Percentiles rank a stretch among this genome's conserved stretches.
phyloP scores from a whole-genome alignment of 192 early-diverging fungal species.

The Mortierella claussenii region DNA sequence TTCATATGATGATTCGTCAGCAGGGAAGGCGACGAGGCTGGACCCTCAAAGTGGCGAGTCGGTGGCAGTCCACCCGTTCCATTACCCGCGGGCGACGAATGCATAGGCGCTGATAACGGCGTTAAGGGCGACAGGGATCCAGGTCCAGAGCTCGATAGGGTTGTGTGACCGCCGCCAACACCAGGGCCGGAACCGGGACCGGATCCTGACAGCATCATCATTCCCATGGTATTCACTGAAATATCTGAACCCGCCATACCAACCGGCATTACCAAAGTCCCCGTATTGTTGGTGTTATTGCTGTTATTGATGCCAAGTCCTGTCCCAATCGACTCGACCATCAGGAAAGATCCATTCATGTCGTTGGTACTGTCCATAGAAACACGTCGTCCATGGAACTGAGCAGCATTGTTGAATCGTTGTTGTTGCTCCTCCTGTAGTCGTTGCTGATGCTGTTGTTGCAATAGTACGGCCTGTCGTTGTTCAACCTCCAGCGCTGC shows the following conservation, averaged over 20 bases:
- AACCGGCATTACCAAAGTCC: not conserved
- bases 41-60: constrained; percentile 4
- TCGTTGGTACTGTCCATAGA: constrained; percentile 42
- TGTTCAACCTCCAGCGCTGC: constrained; percentile 42
- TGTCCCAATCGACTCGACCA: too few species aligned
- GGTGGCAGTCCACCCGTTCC: not conserved
- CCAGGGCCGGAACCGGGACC: not conserved
- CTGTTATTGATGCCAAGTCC: not conserved
- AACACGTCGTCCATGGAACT: constrained; percentile 24
- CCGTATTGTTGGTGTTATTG: not conserved
- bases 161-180: too few species aligned
- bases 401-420: constrained; percentile 12
- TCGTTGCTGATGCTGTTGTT: constrained; percentile 25
- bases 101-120: not conserved
- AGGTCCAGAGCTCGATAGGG: too few species aligned
- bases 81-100: too few species aligned
- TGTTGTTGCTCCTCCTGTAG: constrained; percentile 26
- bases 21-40: not conserved
- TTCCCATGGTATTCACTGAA: not conserved
- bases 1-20: constrained; percentile 25
- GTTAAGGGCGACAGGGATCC: not conserved
- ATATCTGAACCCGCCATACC: not conserved
- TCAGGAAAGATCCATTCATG: constrained; percentile 29
- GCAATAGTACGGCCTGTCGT: constrained; percentile 23
- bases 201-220: not conserved